Base-by-base conservation (phyloP, 1,139 yeast genomes). In the Taiozyma onychis region DNA sequence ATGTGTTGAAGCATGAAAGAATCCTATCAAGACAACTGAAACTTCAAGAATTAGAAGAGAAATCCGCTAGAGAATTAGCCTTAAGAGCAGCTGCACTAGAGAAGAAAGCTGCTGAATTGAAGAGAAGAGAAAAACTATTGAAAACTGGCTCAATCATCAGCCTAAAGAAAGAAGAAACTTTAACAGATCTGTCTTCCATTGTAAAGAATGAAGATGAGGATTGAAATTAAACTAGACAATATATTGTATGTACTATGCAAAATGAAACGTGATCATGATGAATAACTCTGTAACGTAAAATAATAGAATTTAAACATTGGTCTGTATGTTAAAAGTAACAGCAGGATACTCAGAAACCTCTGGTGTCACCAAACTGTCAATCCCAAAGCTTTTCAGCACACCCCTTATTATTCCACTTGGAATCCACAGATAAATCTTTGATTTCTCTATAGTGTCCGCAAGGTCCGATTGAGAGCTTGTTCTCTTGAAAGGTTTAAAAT, bases 321-420 rank as follows among this genome's bases (percentile, higher is more conserved):
- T 84, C 57, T 83, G 86, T 51, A 88, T 84, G 63, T 83, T 85
- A 69, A 87, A 88, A 1, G 85, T 75, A 21, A 88, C 89, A 13
- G 77, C 70, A 0, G 95, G 95, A 52, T 81, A 75, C 56, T 76
- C 76, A 6, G 76, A 67, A n/a, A 80, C 69, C 53, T 86, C 95
- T n/a, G 89, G 87, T 3, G 76, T 72, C 3, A 88, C 88, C 14
- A 76, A 66, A 30, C 87, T 80, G 39, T 80, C 81, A 27, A 87
- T 75, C 0, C 93, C 95, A 61, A 88, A 76, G 50, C 85, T 83
- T 53, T 78, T 74, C 51, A 91, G 70, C 0, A 88, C 83, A 0
- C 97, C 97, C 54, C 90, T 76, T 16, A 91, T 86, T 3, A 91
- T 69, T 0, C 97, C 98, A 58, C 89, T 79, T 0, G 96, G 93